Evolutionary conservation across 179 eudicot genomes (phyloP).

Genomic region (Pouteria campechiana): DNA sequence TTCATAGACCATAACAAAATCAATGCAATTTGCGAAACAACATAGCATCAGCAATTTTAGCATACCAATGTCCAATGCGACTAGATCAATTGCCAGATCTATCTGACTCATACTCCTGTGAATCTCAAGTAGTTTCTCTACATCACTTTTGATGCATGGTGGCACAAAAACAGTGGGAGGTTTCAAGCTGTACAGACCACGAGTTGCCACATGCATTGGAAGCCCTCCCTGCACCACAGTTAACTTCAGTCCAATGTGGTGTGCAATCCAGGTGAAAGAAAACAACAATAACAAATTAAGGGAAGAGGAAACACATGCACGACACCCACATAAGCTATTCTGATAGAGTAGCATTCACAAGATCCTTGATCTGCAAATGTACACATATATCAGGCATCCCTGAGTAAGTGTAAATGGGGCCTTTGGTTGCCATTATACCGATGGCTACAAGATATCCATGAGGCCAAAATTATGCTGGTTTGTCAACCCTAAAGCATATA

Average conservation of each 20-base stretch:
- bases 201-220: constrained; percentile 95
- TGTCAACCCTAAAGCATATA: too few relatives aligned
- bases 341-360: too few relatives aligned
- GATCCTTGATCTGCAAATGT: too few relatives aligned
- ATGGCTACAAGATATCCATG: too few relatives aligned
- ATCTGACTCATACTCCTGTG: constrained; percentile 85
- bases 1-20: neutral
- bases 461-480: too few relatives aligned
- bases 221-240: constrained; percentile 84
- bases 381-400: too few relatives aligned
- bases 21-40: neutral
- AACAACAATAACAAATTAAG: neutral
- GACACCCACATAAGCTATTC: too few relatives aligned
- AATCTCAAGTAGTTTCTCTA: constrained; percentile 71
- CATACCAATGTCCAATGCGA: constrained; percentile 81
- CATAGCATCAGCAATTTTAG: neutral
- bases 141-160: constrained; percentile 76
- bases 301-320: too few relatives aligned
- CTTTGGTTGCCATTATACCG: too few relatives aligned
- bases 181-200: constrained; percentile 74
- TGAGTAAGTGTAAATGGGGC: too few relatives aligned
- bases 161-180: constrained; percentile 90
- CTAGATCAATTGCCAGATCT: constrained; percentile 73
- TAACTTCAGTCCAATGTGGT: too few relatives aligned
- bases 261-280: neutral